Evolutionary conservation across 331 rosid species (phyloP).

Genomic region (Acacia concinna): DNA sequence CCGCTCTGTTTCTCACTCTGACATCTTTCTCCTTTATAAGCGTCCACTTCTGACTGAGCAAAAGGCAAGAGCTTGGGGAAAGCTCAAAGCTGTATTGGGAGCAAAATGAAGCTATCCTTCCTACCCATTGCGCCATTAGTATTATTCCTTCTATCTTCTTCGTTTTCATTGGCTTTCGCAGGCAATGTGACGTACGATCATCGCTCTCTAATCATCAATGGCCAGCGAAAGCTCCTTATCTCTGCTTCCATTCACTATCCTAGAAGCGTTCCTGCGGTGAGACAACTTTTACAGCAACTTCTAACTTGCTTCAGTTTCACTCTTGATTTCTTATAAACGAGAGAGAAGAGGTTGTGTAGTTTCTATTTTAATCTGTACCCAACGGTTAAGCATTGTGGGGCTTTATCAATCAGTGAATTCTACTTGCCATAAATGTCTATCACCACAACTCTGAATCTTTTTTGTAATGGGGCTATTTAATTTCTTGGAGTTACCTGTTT

Average conservation of each 20-base stretch:
- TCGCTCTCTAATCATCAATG: slow-evolving; percentile 79
- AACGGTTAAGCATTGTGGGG: slow-evolving; percentile 15
- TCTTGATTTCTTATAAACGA: background rate
- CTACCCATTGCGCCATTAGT: background rate
- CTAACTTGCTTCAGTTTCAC: background rate
- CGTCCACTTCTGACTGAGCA: background rate
- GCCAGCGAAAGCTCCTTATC: slow-evolving; percentile 77
- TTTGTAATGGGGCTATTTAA: background rate
- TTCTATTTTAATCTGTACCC: background rate
- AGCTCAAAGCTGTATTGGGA: background rate
- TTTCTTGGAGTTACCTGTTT: slow-evolving; percentile 8
- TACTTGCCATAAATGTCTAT: background rate
- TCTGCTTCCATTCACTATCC: slow-evolving; percentile 96
- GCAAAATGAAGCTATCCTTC: slow-evolving; percentile 35
- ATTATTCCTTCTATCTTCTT: slow-evolving; percentile 14
- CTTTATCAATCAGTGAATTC: background rate
- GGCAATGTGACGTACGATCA: slow-evolving; percentile 77
- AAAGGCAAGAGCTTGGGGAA: background rate
- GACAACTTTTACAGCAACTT: background rate
- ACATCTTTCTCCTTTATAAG: background rate
- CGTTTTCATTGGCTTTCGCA: slow-evolving; percentile 30
- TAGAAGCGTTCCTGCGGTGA: slow-evolving; percentile 89
- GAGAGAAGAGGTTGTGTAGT: background rate
- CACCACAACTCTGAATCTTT: background rate
- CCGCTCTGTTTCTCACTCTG: background rate